Conservation (phyloP, 352 stramenopile species). For the Pythium pectinolyticum region DNA sequence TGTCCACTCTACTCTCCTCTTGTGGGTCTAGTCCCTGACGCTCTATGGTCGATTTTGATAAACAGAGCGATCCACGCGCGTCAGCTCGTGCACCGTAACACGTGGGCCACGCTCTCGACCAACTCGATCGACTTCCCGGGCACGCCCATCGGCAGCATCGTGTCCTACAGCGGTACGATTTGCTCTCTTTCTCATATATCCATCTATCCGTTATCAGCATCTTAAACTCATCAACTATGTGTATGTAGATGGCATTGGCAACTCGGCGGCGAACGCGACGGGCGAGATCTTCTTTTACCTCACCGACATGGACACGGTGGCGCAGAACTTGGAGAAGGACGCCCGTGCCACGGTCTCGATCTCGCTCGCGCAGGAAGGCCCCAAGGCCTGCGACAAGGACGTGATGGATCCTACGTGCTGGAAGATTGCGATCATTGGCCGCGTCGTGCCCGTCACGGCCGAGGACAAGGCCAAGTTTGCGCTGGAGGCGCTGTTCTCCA, state of each 20-base stretch:
- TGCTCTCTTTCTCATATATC: background rate
- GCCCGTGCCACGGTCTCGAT: constrained; percentile 59
- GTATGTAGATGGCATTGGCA: constrained; percentile 55
- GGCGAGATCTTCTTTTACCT: constrained; percentile 76
- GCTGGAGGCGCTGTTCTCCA: constrained; percentile 66
- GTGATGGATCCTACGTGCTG: constrained; percentile 73
- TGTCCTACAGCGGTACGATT: constrained; percentile 68
- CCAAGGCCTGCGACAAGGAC: constrained; percentile 64
- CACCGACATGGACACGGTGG: constrained; percentile 49
- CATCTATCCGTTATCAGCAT: no score
- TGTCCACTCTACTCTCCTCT: background rate
- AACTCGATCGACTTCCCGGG: constrained; percentile 59
- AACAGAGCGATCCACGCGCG: constrained; percentile 37
- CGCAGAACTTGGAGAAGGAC: constrained; percentile 52
- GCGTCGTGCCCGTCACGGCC: constrained; percentile 43
- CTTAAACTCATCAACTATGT: no score
- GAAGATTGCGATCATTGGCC: constrained; percentile 59
- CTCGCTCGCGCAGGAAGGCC: constrained; percentile 51
- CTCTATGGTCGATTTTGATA: background rate
- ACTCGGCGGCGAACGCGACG: constrained; percentile 45
- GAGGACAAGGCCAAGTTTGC: constrained; percentile 43
- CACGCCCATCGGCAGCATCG: constrained; percentile 49
- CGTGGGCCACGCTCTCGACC: constrained; percentile 65
- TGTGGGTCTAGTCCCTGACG: background rate
- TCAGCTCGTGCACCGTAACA: constrained; percentile 62